These are phyloP conservation scores for Hypoxylon rubiginosum DNA, from an alignment of 2,329 filamentous ascomycete genomes.

Conservation along the genomic window DNA sequence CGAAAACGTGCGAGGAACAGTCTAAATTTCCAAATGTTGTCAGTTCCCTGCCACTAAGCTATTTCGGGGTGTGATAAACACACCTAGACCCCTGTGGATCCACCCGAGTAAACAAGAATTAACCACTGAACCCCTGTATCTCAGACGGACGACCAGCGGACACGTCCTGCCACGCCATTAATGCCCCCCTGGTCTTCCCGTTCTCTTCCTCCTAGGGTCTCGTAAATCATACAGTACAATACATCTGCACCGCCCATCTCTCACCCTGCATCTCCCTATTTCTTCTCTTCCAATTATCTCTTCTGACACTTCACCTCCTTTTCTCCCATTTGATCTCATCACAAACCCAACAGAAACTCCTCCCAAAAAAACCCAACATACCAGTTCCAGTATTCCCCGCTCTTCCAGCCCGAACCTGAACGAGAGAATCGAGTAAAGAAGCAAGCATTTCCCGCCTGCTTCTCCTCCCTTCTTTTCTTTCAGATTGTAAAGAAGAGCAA, in stretches of 20 bases:
- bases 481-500: constrained; percentile 69
- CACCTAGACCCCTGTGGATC: constrained; percentile 36
- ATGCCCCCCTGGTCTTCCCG: constrained; percentile 22
- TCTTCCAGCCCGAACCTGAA: constrained; percentile 52
- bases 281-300: constrained; percentile 51
- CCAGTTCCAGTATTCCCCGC: constrained; percentile 50
- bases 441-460: constrained; percentile 52
- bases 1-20: constrained; percentile 10
- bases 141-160: constrained; percentile 10
- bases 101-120: constrained; percentile 50
- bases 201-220: not conserved
- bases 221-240: constrained; percentile 41
- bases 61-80: constrained; percentile 48
- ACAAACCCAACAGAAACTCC: constrained; percentile 37
- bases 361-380: constrained; percentile 39
- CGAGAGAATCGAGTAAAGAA: constrained; percentile 55
- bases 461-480: constrained; percentile 58
- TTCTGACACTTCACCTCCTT: constrained; percentile 51
- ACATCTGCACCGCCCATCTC: constrained; percentile 39
- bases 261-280: constrained; percentile 47
- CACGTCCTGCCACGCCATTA: constrained; percentile 45
- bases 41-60: constrained; percentile 39
- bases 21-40: constrained; percentile 29
- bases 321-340: constrained; percentile 48
- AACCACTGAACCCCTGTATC: constrained; percentile 47